These are phyloP conservation scores for Arachis stenosperma DNA, from an alignment of 306 rosid species.

Conservation along the genomic window DNA sequence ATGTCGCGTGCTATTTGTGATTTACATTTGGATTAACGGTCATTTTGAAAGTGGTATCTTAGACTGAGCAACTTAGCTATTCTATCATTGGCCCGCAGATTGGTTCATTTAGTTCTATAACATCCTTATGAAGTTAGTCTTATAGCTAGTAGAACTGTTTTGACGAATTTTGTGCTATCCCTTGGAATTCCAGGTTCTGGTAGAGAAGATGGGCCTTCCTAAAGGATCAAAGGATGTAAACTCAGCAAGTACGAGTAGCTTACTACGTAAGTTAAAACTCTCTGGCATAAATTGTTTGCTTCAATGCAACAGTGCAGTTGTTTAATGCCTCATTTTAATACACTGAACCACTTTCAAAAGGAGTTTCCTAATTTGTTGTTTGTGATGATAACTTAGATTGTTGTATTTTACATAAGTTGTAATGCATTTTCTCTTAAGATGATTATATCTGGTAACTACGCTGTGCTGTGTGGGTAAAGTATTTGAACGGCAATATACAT, in stretches of 20 bases:
- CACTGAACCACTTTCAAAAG: not conserved
- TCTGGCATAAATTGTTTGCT: not conserved
- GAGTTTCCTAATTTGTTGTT: not conserved
- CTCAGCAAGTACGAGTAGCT: slow-evolving; percentile 40
- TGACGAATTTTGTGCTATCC: slow-evolving; percentile 27
- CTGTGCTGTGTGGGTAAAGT: slow-evolving; percentile 5
- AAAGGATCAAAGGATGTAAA: slow-evolving; percentile 44
- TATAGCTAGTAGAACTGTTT: slow-evolving; percentile 14
- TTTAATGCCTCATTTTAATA: slow-evolving; percentile 7
- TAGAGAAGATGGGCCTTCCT: slow-evolving; percentile 92
- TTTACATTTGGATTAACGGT: slow-evolving; percentile 12
- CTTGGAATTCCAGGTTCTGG: slow-evolving; percentile 65
- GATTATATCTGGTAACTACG: slow-evolving; percentile 7
- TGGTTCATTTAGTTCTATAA: not conserved
- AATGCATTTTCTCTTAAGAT: not conserved
- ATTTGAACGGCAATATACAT: slow-evolving; percentile 8
- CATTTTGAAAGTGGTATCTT: slow-evolving; percentile 4
- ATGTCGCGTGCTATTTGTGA: not conserved
- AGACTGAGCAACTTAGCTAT: slow-evolving; percentile 27
- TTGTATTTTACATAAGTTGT: slow-evolving; percentile 1
- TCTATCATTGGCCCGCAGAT: slow-evolving; percentile 10
- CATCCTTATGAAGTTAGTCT: not conserved
- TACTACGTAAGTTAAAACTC: slow-evolving; percentile 58
- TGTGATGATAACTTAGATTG: not conserved
- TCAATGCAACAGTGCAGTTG: not conserved